Base-by-base conservation (phyloP, 106 monocot genomes). In the Dioscorea dumetorum region DNA sequence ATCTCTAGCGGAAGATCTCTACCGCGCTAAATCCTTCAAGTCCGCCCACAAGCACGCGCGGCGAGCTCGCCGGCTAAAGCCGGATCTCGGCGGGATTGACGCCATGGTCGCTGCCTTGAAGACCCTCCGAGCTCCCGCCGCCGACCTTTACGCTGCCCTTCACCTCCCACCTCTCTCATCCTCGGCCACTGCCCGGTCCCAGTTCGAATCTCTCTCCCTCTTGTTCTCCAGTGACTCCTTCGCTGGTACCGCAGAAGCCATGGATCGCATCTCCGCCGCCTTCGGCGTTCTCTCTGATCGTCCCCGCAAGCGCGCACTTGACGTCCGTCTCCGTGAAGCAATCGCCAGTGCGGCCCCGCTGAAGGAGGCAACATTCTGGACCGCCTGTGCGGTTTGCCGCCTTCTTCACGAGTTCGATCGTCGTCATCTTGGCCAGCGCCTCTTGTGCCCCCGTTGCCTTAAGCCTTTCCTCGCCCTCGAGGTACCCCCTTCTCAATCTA, bases 381-480 rank as follows among this genome's bases (percentile, higher is more conserved):
- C 95, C 12, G 78, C 88, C 18, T 91, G 95, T 66, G 60, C 35
- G 22, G 66, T 79, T 8, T 88, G 88, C 77, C 80, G 86, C 60
- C 66, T 94, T 20, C 74, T 87, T 48, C 94, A 94, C 58, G 85
- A 91, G 81, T 95, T 95, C 60, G 85, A 88, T 49, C 80, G 87
- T 31, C 64, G 69, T 71, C 84, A 91, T 52, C 54, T 91, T 48
- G 91, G 79, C 1, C 79, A 85, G 52, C 72, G 85, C 13, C 78
- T 94, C 12, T 48, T 94, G 5, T 94, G 94, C 72, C 90, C 94
- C 17, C 63, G 81, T 16, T 91, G 95, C 60, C 68, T 64, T 52
- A 87, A 83, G 76, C 81, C 79, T 49, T 95, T 91, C 72, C 71
- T 75, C 32, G 95, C 91, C 28, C 70, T 71, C 4, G 94, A 94